phyloP scores from a whole-genome alignment of 345 rosid species.

The Conringia planisiliqua region DNA sequence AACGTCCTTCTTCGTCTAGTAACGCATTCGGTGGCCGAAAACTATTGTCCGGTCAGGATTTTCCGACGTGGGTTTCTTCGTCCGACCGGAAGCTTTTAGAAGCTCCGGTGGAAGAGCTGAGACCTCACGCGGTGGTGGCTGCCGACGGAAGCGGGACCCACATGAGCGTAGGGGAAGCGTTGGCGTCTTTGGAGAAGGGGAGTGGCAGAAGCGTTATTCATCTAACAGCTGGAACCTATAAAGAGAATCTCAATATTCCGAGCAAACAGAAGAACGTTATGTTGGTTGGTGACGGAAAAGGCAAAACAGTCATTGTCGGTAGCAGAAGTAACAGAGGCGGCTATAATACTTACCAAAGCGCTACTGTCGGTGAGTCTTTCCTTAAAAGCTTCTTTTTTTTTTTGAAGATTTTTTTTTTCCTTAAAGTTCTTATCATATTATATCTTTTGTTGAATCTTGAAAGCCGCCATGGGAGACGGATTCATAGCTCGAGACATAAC shows the following conservation, averaged over 20 bases:
- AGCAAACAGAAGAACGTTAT: slow-evolving; percentile 49
- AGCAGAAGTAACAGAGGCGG: slow-evolving; percentile 42
- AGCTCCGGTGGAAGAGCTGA: slow-evolving; percentile 36
- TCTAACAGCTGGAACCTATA: slow-evolving; percentile 49
- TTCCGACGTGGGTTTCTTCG: slow-evolving; percentile 44
- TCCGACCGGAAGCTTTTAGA: slow-evolving; percentile 43
- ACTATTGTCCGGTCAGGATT: slow-evolving; percentile 17
- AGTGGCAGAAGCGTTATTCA: slow-evolving; percentile 47
- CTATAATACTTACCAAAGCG: slow-evolving; percentile 40
- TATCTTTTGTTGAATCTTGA: background rate
- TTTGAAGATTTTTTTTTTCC: too few species aligned
- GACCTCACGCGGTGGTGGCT: slow-evolving; percentile 49
- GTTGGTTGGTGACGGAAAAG: slow-evolving; percentile 61
- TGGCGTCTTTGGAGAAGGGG: slow-evolving; percentile 25
- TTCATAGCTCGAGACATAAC: slow-evolving; percentile 63
- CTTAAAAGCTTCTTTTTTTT: background rate
- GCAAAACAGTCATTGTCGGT: slow-evolving; percentile 44
- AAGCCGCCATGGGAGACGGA: slow-evolving; percentile 55
- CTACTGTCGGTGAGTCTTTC: slow-evolving; percentile 50
- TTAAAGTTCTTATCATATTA: too few species aligned
- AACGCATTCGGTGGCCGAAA: background rate
- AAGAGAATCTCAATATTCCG: slow-evolving; percentile 41
- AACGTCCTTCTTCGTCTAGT: slow-evolving; percentile 4
- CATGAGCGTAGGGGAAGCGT: slow-evolving; percentile 39
- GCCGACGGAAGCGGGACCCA: slow-evolving; percentile 56